phyloP scores from a whole-genome alignment of 768 basidiomycete species.

The Rhodotorula babjevae region DNA sequence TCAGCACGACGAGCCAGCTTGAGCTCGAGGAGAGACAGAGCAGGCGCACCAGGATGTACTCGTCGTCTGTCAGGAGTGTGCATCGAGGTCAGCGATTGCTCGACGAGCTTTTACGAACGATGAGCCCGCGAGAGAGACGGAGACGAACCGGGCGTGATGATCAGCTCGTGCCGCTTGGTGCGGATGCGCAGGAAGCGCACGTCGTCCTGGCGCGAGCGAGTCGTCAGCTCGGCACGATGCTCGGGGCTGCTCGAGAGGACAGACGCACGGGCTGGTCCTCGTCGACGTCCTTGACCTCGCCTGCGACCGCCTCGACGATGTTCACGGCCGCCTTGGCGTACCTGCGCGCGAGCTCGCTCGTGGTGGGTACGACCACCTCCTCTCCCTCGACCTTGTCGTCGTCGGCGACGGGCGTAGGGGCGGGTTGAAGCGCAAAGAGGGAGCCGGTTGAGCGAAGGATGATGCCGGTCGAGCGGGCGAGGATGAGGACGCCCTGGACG shows the following conservation, averaged over 20 bases:
- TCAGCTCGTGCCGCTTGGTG: slow-evolving; percentile 50
- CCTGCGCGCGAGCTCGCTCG: slow-evolving; percentile 26
- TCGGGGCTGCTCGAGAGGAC: too few species aligned
- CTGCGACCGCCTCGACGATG: slow-evolving; percentile 42
- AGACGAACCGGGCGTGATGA: slow-evolving; percentile 50
- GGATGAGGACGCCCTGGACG: slow-evolving; percentile 49
- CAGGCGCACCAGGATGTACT: slow-evolving; percentile 44
- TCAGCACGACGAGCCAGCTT: background rate
- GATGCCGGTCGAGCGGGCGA: slow-evolving; percentile 41
- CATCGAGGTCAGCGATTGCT: too few species aligned
- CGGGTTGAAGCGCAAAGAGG: slow-evolving; percentile 33
- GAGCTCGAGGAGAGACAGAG: too few species aligned
- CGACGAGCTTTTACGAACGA: too few species aligned
- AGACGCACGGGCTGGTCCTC: slow-evolving; percentile 45
- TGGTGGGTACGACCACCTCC: background rate
- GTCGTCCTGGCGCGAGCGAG: slow-evolving; percentile 45
- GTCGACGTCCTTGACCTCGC: slow-evolving; percentile 42
- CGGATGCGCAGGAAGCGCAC: slow-evolving; percentile 49
- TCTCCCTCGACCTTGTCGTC: background rate
- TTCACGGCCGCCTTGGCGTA: slow-evolving; percentile 31
- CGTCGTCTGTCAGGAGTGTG: slow-evolving; percentile 41
- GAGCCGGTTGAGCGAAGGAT: slow-evolving; percentile 37
- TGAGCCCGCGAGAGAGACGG: too few species aligned
- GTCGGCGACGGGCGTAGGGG: background rate
- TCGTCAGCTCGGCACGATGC: background rate